These are phyloP conservation scores for Cladobotryum protrusum DNA, from an alignment of 2,329 filamentous ascomycete genomes.

Conservation along the genomic window DNA sequence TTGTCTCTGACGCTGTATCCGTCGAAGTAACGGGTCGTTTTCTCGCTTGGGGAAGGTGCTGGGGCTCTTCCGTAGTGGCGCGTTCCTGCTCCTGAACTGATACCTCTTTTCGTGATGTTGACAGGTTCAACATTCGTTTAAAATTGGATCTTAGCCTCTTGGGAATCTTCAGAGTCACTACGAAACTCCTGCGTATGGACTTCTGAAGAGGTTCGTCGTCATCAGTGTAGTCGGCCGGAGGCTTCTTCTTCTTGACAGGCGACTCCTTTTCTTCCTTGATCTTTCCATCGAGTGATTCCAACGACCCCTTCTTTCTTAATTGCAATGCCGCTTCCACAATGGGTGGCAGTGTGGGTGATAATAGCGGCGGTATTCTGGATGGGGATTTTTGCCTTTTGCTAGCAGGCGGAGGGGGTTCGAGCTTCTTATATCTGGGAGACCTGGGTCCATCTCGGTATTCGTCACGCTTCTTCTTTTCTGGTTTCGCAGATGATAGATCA, in stretches of 20 bases:
- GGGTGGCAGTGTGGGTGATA: constrained; percentile 52
- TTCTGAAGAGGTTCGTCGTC: constrained; percentile 25
- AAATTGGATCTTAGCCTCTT: constrained; percentile 40
- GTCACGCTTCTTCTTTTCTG: constrained; percentile 28
- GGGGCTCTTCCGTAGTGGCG: constrained; percentile 37
- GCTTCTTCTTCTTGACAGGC: constrained; percentile 21
- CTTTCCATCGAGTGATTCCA: constrained; percentile 17
- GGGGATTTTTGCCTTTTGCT: constrained; percentile 34
- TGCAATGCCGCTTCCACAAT: constrained; percentile 39
- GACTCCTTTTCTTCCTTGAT: constrained; percentile 17
- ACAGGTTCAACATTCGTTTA: constrained; percentile 41
- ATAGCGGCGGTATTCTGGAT: constrained; percentile 39
- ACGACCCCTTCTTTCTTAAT: constrained; percentile 25
- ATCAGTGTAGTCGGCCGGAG: constrained; percentile 22
- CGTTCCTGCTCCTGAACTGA: constrained; percentile 23
- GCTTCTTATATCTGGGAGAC: constrained; percentile 25
- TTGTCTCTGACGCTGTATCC: constrained; percentile 31
- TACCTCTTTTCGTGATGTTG: constrained; percentile 33
- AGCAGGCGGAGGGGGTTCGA: constrained; percentile 18
- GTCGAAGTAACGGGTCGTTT: constrained; percentile 42
- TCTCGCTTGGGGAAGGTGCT: constrained; percentile 30
- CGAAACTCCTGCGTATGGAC: constrained; percentile 23
- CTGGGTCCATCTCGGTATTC: constrained; percentile 23
- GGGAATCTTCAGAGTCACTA: constrained; percentile 45
- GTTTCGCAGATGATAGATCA: constrained; percentile 22